Base-by-base conservation (phyloP, 2,329 filamentous ascomycete species). In the Orbilia quercus region DNA sequence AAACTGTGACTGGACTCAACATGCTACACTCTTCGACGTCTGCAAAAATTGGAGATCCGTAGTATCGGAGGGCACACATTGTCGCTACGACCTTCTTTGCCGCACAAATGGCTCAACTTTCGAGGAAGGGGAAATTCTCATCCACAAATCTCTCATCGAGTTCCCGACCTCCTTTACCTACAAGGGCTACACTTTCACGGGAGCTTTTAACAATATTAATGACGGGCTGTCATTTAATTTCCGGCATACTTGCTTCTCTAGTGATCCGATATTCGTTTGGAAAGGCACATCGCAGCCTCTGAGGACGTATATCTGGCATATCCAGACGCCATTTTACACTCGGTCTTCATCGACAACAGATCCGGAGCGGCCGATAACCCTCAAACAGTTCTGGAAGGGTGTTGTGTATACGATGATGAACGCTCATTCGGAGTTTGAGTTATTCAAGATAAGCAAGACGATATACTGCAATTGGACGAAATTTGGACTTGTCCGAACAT, bases 41-140 rank as follows among this genome's bases (percentile, higher is more conserved):
- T 72, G 66, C 25, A 53, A 51, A 54, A 9, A 50, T 1, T 64
- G 51, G 58, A 64, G 40, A 20, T 38, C 31, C 4, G 47, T 72
- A 0, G 34, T 54, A 7, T 34, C 44, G 1, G 58, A 64, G 20
- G 45, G 25, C 14, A n/a, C 9, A 2, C n/a, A 18, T 7, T 16
- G 1, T 18, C 51, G 58, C 14, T 59, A 72, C 22, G 14, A 54
- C n/a, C n/a, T 1, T n/a, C 16, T 58, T 5, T n/a, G 14, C 31
- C 14, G 20, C 6, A 18, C 20, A 2, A 9, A 11, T 1, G n/a
- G 18, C 12, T 36, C 3, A 14, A 18, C 20, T 7, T 9, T 23
- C 18, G 48, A 34, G 7, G 6, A 53, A 6, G 50, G 48, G 38
- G 11, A 44, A 2, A 63, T 58, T 14, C 16, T 64, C 2, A 53